These are phyloP conservation scores for Cercospora brassicicola DNA, from an alignment of 2,329 filamentous ascomycete genomes.

Conservation along the genomic window DNA sequence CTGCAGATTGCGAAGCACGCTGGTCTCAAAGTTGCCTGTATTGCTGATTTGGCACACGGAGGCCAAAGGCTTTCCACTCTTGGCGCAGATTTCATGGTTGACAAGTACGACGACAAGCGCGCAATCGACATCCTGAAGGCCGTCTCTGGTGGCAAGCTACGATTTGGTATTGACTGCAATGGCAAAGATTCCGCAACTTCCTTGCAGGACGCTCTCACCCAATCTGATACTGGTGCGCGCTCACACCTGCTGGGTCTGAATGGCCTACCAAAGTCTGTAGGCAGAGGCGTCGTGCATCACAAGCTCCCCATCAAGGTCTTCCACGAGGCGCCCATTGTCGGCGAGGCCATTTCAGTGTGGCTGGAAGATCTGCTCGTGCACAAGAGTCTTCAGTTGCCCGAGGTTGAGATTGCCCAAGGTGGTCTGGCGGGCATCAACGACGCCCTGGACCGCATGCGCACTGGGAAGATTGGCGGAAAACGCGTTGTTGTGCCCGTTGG, in stretches of 20 bases:
- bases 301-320: conserved; percentile 74
- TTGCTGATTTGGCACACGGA: conserved; percentile 68
- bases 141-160: conserved; percentile 58
- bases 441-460: conserved; percentile 65
- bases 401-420: conserved; percentile 64
- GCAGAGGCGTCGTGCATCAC: conserved; percentile 57
- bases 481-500: conserved; percentile 61
- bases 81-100: conserved; percentile 65
- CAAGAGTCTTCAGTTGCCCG: conserved; percentile 58
- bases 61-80: conserved; percentile 57
- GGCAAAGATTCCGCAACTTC: conserved; percentile 63
- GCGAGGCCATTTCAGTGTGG: conserved; percentile 64
- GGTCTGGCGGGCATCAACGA: conserved; percentile 68
- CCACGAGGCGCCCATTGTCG: conserved; percentile 65
- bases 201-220: conserved; percentile 56
- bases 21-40: conserved; percentile 63
- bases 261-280: conserved; percentile 62
- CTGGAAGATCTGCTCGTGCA: conserved; percentile 63
- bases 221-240: conserved; percentile 29
- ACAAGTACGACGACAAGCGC: conserved; percentile 65
- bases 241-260: conserved; percentile 67
- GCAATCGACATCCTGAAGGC: conserved; percentile 64
- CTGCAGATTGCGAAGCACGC: conserved; percentile 68
- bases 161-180: conserved; percentile 68
- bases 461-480: conserved; percentile 66